Percentiles rank a stretch among this genome's conserved stretches.
Conservation (phyloP, 768 basidiomycete species). For the Favolaschia claudopus region DNA sequence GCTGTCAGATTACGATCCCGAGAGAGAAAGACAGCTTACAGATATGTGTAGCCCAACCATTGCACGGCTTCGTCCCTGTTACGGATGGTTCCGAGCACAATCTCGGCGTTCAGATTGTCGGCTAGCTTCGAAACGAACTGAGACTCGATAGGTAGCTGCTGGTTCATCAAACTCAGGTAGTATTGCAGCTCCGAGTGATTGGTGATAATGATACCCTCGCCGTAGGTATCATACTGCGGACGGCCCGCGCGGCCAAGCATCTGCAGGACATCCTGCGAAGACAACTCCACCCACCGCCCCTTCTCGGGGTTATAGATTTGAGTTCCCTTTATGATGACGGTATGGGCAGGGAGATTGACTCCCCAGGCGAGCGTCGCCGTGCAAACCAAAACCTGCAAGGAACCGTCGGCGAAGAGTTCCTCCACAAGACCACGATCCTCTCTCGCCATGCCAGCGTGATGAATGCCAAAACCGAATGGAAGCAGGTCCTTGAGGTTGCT, state of each 20-base stretch:
- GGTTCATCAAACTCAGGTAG: conserved; percentile 93
- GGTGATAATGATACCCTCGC: conserved; percentile 98
- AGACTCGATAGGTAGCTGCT: conserved; percentile 96
- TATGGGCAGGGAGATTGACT: conserved; percentile 97
- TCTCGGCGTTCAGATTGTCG: conserved; percentile 97
- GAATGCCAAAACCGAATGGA: conserved; percentile 97
- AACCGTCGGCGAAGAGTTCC: conserved; percentile 91
- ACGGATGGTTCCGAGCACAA: conserved; percentile 92
- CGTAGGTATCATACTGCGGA: conserved; percentile 96
- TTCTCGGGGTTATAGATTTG: conserved; percentile 99
- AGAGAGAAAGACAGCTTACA: conserved; percentile 49
- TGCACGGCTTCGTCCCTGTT: conserved; percentile 98
- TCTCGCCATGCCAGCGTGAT: conserved; percentile 95
- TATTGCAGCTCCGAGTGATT: conserved; percentile 98
- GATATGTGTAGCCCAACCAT: conserved; percentile 95
- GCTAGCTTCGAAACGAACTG: conserved; percentile 93
- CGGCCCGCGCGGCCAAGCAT: conserved; percentile 99
- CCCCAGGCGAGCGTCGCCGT: conserved; percentile 99
- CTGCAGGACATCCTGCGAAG: conserved; percentile 94
- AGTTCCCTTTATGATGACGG: conserved; percentile 99
- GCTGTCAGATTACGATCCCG: conserved; percentile 10
- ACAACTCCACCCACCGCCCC: conserved; percentile 96
- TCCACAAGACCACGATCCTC: conserved; percentile 93
- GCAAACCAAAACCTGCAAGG: conserved; percentile 93
- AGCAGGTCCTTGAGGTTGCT: conserved; percentile 85